Base-by-base conservation (phyloP, 2,329 filamentous ascomycete species). In the Claviceps digitariae region DNA sequence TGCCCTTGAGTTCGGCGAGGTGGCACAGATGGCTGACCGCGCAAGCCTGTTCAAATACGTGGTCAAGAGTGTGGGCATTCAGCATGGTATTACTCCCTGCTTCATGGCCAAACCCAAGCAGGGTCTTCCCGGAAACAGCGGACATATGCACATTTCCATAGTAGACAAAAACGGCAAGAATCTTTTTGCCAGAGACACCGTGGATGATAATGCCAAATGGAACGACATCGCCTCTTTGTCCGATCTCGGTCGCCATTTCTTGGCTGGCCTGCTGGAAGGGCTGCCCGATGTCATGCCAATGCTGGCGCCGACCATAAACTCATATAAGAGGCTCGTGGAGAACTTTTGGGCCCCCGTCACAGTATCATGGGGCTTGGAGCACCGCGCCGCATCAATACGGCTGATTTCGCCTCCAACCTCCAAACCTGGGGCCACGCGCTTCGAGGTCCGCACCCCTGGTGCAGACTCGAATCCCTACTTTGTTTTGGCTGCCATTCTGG, bases 341-440 rank as follows among this genome's bases (percentile, higher is more conserved):
- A 97, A 97, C 72, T 97, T 96, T 71, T 98, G 93, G 93, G 93
- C 93, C 0, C 93, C 93, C 0, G 93, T 98, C 6, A 96, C 91
- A 0, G 93, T 97, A 0, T 95, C 89, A 0, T 98, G 93, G 93
- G 93, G 93, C 1, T 73, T 96, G 5, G 93, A 97, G 69, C 91
- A 98, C 67, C 87, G 93, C 56, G 90, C 90, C 5, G 91, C 93
- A 0, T 94, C 87, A 0, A 86, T 98, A 59, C 81, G 93, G 20
- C 71, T 98, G 36, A 96, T 98, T 59, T 82, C 88, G 0, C 91
- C 91, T 13, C 91, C 93, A 0, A 93, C 87, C 0, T 79, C 86
- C 36, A 91, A 89, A 59, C 76, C 88, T 0, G 88, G 87, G 58
- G 87, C 90, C 6, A 97, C 91, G 10, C 81, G 93, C 13, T 90